Percentiles rank a stretch among this genome's conserved stretches.
These are phyloP conservation scores for Hypoxylon rubiginosum DNA, from an alignment of 2,329 filamentous ascomycete species.

Conservation along the genomic window DNA sequence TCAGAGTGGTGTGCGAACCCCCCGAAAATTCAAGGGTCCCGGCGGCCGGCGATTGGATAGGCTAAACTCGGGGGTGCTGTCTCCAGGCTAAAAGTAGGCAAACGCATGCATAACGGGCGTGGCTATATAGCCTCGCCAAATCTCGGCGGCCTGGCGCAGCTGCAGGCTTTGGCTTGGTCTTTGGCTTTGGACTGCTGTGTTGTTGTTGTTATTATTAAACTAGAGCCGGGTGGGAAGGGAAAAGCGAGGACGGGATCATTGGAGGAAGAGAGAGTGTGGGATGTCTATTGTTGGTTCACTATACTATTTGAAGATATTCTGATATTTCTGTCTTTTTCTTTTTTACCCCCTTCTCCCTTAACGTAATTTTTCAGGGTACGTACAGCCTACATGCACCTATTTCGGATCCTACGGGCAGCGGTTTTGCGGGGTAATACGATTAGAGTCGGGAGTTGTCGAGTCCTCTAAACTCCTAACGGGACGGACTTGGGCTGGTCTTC, in stretches of 20 bases:
- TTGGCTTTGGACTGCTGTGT: neutral
- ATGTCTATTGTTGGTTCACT: neutral
- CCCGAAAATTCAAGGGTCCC: constrained; percentile 46
- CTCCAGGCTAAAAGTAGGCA: constrained; percentile 59
- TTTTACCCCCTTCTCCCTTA: neutral
- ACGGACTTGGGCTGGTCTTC: constrained; percentile 22
- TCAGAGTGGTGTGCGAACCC: neutral
- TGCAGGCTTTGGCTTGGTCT: neutral
- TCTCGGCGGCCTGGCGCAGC: constrained; percentile 46
- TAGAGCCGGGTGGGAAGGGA: neutral
- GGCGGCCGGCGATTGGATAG: constrained; percentile 53
- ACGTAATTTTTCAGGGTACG: neutral
- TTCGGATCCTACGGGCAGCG: constrained; percentile 34
- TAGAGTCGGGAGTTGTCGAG: constrained; percentile 35
- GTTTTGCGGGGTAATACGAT: constrained; percentile 43
- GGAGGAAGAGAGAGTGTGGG: neutral
- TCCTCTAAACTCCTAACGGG: constrained; percentile 40
- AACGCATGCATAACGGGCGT: constrained; percentile 47
- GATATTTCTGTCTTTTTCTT: neutral
- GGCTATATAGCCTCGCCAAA: constrained; percentile 44
- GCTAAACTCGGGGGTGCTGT: constrained; percentile 52
- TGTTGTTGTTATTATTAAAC: constrained; percentile 29
- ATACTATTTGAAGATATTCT: neutral
- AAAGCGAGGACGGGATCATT: constrained; percentile 11
- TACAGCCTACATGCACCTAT: neutral